Conservation (phyloP, 805 yeast species). For the Candida morakotiae region DNA sequence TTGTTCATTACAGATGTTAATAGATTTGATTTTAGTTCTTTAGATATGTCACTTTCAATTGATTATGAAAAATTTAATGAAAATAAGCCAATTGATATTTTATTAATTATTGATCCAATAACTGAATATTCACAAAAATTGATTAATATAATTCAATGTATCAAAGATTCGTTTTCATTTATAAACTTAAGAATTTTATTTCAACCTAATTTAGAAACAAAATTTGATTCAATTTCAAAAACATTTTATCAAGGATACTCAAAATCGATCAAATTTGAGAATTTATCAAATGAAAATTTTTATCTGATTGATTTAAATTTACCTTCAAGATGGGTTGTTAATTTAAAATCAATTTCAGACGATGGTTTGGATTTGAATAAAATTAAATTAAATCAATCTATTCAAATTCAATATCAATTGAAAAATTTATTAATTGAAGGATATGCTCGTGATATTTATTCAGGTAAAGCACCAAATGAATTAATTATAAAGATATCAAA, state of each 20-base stretch:
- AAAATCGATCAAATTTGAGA: conserved; percentile 30
- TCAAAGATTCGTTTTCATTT: conserved; percentile 43
- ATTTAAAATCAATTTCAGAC: conserved; percentile 40
- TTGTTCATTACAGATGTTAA: conserved; percentile 39
- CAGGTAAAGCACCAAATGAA: conserved; percentile 45
- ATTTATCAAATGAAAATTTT: conserved; percentile 41
- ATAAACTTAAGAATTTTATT: conserved; percentile 52
- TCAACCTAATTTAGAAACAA: conserved; percentile 48
- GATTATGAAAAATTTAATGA: conserved; percentile 16
- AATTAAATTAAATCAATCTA: conserved; percentile 28
- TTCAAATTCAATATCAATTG: conserved; percentile 46
- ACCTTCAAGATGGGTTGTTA: conserved; percentile 67
- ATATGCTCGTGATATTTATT: conserved; percentile 46
- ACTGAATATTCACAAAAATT: conserved; percentile 65
- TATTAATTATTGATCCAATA: conserved; percentile 67
- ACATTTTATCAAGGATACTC: conserved; percentile 55
- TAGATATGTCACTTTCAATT: conserved; percentile 24
- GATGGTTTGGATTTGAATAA: conserved; percentile 56
- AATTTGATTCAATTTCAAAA: conserved; percentile 43
- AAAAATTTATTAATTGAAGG: conserved; percentile 67
- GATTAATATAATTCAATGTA: conserved; percentile 39
- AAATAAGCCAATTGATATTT: conserved; percentile 45
- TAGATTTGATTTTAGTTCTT: conserved; percentile 42
- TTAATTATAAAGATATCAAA: conserved; percentile 40
- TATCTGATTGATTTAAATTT: conserved; percentile 54